Percentiles rank a stretch among this genome's conserved stretches.
These are phyloP conservation scores for Globisporangium spinosum DNA, from an alignment of 352 stramenopile genomes.

Conservation along the genomic window DNA sequence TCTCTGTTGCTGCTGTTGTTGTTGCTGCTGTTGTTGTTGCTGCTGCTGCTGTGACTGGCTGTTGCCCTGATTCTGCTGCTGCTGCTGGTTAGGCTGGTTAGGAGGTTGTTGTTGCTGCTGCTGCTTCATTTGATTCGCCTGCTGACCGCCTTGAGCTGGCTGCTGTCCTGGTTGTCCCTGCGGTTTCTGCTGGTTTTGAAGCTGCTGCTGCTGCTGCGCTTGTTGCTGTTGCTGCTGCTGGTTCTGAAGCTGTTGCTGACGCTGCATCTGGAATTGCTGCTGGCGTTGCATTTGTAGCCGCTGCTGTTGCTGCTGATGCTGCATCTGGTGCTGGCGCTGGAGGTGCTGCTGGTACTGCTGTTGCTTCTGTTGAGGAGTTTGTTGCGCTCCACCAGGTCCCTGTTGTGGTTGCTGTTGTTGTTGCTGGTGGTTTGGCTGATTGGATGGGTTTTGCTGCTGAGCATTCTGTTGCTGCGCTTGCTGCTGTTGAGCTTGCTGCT, in stretches of 20 bases:
- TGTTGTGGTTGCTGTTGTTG: constrained; percentile 39
- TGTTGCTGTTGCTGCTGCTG: constrained; percentile 39
- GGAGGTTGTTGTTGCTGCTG: constrained; percentile 22
- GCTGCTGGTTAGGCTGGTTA: constrained; percentile 28
- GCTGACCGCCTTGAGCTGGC: constrained; percentile 4
- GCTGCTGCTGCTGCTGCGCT: constrained; percentile 30
- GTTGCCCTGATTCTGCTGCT: constrained; percentile 20
- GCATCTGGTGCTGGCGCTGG: constrained; percentile 53
- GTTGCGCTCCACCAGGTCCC: constrained; percentile 6
- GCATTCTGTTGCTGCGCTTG: constrained; percentile 25
- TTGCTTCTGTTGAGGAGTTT: constrained; percentile 38
- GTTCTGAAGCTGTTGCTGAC: constrained; percentile 19
- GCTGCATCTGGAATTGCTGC: constrained; percentile 21
- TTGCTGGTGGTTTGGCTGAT: constrained; percentile 36
- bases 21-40: constrained; percentile 10
- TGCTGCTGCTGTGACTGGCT: constrained; percentile 26
- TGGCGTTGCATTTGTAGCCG: constrained; percentile 55
- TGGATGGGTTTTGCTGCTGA: constrained; percentile 32
- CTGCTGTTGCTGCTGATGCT: constrained; percentile 39
- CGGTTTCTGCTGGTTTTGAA: constrained; percentile 19
- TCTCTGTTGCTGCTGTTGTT: constrained; percentile 13
- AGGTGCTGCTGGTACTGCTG: constrained; percentile 49
- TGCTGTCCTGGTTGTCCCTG: constrained; percentile 29
- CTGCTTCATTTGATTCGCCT: constrained; percentile 18
- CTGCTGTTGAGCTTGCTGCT: constrained; percentile 22